Conservation (phyloP, 352 stramenopile genomes). For the Halophytophthora polymorphica region DNA sequence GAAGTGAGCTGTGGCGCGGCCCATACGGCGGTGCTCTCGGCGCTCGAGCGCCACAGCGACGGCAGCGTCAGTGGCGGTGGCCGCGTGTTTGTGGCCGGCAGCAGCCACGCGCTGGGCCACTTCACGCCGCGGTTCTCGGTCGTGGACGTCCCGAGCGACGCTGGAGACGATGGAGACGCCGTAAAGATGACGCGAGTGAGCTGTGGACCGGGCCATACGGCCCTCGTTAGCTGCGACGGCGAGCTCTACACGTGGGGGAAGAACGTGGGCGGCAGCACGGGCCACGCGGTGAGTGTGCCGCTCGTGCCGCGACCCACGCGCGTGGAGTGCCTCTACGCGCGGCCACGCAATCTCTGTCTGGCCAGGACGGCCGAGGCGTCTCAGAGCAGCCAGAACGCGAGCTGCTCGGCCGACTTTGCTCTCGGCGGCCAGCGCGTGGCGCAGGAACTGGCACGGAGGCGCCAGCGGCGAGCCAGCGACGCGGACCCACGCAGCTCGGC, state of each 20-base stretch:
- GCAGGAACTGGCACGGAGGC: slow-evolving; percentile 4
- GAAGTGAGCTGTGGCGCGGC: slow-evolving; percentile 67
- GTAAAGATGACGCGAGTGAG: slow-evolving; percentile 42
- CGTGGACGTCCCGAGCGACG: slow-evolving; percentile 13
- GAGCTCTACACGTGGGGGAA: slow-evolving; percentile 79
- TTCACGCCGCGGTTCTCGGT: slow-evolving; percentile 57
- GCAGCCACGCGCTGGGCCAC: slow-evolving; percentile 55
- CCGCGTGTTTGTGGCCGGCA: slow-evolving; percentile 58
- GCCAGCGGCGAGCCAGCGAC: slow-evolving; percentile 9
- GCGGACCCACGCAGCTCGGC: slow-evolving; percentile 2
- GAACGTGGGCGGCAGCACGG: slow-evolving; percentile 64
- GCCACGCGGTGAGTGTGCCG: slow-evolving; percentile 35
- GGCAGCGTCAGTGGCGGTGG: slow-evolving; percentile 22
- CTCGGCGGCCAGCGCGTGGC: slow-evolving; percentile 25
- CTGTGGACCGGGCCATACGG: slow-evolving; percentile 68
- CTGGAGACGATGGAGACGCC: slow-evolving; percentile 7
- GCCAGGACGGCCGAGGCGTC: slow-evolving; percentile 20
- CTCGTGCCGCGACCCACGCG: slow-evolving; percentile 39
- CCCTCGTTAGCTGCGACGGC: slow-evolving; percentile 51
- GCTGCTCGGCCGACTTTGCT: slow-evolving; percentile 41
- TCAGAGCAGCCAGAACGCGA: slow-evolving; percentile 72
- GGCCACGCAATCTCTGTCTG: slow-evolving; percentile 49
- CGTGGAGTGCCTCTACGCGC: slow-evolving; percentile 61
- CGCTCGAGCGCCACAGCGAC: slow-evolving; percentile 10
- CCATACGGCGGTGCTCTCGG: slow-evolving; percentile 58